A percentile compares a stretch with the other conserved stretches of the same genome.
Evolutionary conservation across 768 basidiomycete genomes (phyloP).

Genomic region (Rhodotorula graminis): DNA sequence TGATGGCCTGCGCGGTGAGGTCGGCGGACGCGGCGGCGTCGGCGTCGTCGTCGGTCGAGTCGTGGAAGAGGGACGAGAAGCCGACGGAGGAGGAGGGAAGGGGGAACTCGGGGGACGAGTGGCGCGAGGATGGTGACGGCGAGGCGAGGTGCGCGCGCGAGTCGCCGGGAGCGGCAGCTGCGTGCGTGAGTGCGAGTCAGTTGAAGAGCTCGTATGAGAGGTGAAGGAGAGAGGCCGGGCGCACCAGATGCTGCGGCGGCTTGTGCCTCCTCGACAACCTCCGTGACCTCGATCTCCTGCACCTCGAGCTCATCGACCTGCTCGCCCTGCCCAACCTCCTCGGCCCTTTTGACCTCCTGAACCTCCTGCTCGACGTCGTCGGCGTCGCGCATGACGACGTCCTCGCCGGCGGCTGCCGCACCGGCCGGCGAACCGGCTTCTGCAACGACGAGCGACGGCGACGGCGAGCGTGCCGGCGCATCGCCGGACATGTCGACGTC

Average conservation of each 20-base stretch:
- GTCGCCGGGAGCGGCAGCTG: no score
- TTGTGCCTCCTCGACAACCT: no score
- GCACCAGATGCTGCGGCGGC: no score
- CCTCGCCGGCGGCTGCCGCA: no score
- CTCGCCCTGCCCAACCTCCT: neutral
- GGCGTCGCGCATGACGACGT: neutral
- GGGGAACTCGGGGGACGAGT: neutral
- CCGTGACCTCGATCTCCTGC: neutral
- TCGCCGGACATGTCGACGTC: no score
- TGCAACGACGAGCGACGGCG: no score
- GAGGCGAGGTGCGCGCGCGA: neutral
- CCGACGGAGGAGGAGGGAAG: neutral
- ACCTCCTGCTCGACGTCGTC: neutral
- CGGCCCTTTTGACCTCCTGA: neutral
- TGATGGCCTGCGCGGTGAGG: slow-evolving; percentile 2
- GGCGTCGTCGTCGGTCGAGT: neutral
- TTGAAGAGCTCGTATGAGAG: no score
- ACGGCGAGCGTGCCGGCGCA: no score
- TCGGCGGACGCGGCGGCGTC: neutral
- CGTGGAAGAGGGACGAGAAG: slow-evolving; percentile 8
- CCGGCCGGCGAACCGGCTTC: no score
- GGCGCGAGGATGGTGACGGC: neutral
- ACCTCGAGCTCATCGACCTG: neutral
- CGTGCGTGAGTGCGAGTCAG: neutral
- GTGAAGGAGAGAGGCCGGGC: neutral